A percentile compares a stretch with the other conserved stretches of the same genome.
Evolutionary conservation across 1,139 yeast species (phyloP).

Genomic region (Suzukiozyma palmioleophila): DNA sequence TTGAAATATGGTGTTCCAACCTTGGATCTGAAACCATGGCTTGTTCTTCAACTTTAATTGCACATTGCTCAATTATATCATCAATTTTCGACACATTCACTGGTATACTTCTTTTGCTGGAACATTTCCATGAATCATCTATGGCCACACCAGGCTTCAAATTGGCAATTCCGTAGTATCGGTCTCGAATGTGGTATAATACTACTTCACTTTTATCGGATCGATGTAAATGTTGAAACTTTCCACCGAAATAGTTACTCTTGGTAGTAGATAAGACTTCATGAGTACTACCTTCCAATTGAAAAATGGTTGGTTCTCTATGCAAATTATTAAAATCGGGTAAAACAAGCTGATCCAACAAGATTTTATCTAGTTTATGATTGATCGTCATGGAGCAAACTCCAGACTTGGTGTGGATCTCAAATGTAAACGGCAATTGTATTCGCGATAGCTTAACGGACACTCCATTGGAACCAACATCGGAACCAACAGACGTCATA

Average conservation of each 20-base stretch:
- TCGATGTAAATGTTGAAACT: not conserved
- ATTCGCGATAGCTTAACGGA: not conserved
- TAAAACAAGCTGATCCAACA: not conserved
- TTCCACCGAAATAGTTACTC: not conserved
- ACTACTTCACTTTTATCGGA: not conserved
- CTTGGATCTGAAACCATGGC: not conserved
- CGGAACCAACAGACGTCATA: not conserved
- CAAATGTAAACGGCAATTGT: conserved; percentile 6
- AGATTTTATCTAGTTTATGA: not conserved
- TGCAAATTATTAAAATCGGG: not conserved
- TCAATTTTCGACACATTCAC: not conserved
- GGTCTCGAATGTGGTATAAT: not conserved
- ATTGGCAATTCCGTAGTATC: not conserved
- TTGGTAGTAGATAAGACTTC: not conserved
- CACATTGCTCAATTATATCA: not conserved
- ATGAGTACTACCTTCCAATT: not conserved
- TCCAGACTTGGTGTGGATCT: not conserved
- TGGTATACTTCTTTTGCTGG: too few relatives aligned
- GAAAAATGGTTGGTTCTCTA: not conserved
- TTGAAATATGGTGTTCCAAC: not conserved
- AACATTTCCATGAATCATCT: not conserved
- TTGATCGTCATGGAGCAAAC: not conserved
- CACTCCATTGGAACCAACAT: conserved; percentile 1
- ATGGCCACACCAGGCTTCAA: not conserved
- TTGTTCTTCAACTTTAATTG: not conserved